Evolutionary conservation across 106 monocot genomes (phyloP), one percentile per base, ranked within the genome.

Genomic region (Iris macrosiphon): DNA sequence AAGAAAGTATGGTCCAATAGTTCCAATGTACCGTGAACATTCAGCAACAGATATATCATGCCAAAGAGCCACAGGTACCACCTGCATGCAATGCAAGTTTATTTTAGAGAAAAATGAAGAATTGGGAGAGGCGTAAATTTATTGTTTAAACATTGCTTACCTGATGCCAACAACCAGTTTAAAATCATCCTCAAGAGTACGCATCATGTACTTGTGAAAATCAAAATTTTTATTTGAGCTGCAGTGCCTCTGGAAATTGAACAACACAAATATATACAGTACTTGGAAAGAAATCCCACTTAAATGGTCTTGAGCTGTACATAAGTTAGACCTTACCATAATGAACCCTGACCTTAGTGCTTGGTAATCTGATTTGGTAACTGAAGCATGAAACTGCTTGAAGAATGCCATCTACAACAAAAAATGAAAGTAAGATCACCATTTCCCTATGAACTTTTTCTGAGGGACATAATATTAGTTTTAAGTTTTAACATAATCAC

Each of bases 351-450:
- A 37, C 63, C 92, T 52, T 24, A 92, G 57, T 40, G 76, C 79
- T 60, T 22, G 65, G 44, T 92, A 92, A 66, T 92, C 92, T 55
- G 82, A 77, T 73, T 71, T 71, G 7, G 73, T 80, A 31, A 92
- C 83, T 15, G 92, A 92, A n/a, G 72, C 57, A 69, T 79, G 49
- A 64, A 92, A 92, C 52, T 92, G 92, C 74, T 92, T 92, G 56
- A 83, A 61, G 59, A 92, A 92, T 57, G 92, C 69, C 46, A 79
- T 77, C 92, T 92, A 48, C 40, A 65, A 73, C 18, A 2, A 72
- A 43, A n/a, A n/a, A n/a, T n/a, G n/a, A 49, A 49, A 7, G 4
- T 24, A 49, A 20, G 2, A 45, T 18, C 7, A 3, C 8, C 7
- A 26, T 25, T 35, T 6, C 4, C 34, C 4, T 35, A 4, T 6